Evolutionary conservation across 352 stramenopile species (phyloP), one percentile per base, ranked within the genome.

Genomic region (Pythium aristosporum): DNA sequence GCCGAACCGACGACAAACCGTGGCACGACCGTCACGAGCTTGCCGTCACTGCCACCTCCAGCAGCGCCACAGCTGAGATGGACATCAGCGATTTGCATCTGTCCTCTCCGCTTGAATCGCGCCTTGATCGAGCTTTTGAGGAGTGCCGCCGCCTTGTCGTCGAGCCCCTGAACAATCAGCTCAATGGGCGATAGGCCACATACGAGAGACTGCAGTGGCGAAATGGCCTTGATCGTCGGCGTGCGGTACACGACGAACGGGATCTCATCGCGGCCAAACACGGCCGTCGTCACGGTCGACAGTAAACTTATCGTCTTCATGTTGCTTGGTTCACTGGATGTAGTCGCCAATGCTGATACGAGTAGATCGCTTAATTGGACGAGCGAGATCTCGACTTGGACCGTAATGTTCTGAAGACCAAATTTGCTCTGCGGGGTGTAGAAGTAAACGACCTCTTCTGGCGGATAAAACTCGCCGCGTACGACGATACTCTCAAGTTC

Each of bases 351-450:
- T 5, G 25, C 9, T 34, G 42, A 3, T 3, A 16, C 3, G 21
- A 16, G 16, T 37, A 60, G 32, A n/a, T 57, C 51, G n/a, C n/a
- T 52, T 16, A 10, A 8, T 49, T 36, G 47, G 15, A 48, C 41
- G 62, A 61, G 56, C 10, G 76, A 69, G 12, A 91, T 13, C 46
- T 92, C 83, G 12, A 90, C 65, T 28, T 67, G 71, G 13, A 89
- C 72, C 0, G 72, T 77, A 42, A 92, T 82, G 57, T 88, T 92
- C 18, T 84, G 71, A 2, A 92, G 51, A 3, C 83, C 80, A 66
- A 92, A 92, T 49, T 82, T 86, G 67, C 83, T 92, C 60, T 89
- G 80, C 12, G 80, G 83, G 0, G 80, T 84, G 57, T 92, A 90
- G 30, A 92, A 90, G 67, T 90, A 92, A 11, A 92, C 65, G 2